These are phyloP conservation scores for Phytopythium kandeliae DNA, from an alignment of 352 stramenopile genomes.

Conservation along the genomic window DNA sequence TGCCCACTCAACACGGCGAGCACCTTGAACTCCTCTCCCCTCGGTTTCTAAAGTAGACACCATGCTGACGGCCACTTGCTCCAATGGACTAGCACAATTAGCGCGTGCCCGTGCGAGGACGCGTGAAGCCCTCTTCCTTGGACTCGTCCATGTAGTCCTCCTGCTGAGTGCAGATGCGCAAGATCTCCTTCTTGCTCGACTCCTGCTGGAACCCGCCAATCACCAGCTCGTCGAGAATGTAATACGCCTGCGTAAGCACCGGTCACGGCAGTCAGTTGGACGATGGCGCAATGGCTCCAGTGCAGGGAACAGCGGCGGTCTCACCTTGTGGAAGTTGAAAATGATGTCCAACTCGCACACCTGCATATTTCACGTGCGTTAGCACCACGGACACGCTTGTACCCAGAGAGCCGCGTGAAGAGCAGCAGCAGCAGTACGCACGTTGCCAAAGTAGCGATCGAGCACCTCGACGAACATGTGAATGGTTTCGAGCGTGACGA, in stretches of 20 bases:
- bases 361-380: slow-evolving; percentile 18
- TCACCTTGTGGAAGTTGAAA: slow-evolving; percentile 99
- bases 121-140: slow-evolving; percentile 78
- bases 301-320: not conserved
- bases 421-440: slow-evolving; percentile 34
- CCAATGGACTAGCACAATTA: too few relatives aligned
- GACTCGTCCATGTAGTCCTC: slow-evolving; percentile 90
- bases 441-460: slow-evolving; percentile 96
- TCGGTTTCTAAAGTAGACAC: too few relatives aligned
- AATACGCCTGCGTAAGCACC: slow-evolving; percentile 87
- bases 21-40: not conserved
- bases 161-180: slow-evolving; percentile 86
- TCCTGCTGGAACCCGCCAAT: slow-evolving; percentile 98
- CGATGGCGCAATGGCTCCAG: not conserved
- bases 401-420: too few relatives aligned
- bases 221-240: slow-evolving; percentile 99
- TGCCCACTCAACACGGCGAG: slow-evolving; percentile 3
- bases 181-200: slow-evolving; percentile 90
- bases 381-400: too few relatives aligned
- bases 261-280: not conserved
- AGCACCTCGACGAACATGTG: slow-evolving; percentile 98
- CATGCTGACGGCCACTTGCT: too few relatives aligned
- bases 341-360: slow-evolving; percentile 97
- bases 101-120: slow-evolving; percentile 52
- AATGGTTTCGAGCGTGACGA: slow-evolving; percentile 97